These are phyloP conservation scores for Mercurialis annua DNA, from an alignment of 345 rosid genomes.

Conservation along the genomic window DNA sequence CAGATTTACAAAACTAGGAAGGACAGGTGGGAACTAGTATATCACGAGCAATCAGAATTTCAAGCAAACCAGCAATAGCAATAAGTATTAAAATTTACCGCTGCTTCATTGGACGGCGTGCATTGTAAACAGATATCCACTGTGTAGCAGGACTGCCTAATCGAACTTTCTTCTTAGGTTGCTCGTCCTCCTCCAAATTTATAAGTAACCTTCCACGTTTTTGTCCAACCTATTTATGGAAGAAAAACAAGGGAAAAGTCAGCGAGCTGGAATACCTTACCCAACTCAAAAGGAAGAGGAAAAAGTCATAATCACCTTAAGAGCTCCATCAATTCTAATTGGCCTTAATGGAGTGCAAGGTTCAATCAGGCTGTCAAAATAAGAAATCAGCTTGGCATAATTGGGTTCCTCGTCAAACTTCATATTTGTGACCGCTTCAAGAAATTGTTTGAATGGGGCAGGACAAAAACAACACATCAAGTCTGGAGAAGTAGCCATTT, in stretches of 20 bases:
- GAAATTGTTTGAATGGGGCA: constrained; percentile 30
- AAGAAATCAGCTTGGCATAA: constrained; percentile 30
- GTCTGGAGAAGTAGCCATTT: constrained; percentile 36
- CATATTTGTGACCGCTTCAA: constrained; percentile 32
- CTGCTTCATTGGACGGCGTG: constrained; percentile 35
- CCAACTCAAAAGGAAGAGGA: background rate
- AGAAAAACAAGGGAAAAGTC: background rate
- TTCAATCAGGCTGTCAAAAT: constrained; percentile 30
- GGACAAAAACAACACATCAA: constrained; percentile 34
- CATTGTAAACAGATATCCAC: constrained; percentile 35
- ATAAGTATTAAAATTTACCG: constrained; percentile 9
- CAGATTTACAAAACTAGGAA: background rate
- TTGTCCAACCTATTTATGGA: constrained; percentile 27
- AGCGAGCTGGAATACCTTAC: background rate
- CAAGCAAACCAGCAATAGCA: background rate
- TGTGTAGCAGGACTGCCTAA: constrained; percentile 37
- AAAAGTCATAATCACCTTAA: constrained; percentile 19
- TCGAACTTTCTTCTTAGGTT: constrained; percentile 32
- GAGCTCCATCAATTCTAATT: constrained; percentile 34
- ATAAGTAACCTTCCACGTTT: constrained; percentile 32
- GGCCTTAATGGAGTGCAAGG: constrained; percentile 29
- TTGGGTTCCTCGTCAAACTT: constrained; percentile 38
- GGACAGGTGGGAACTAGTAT: background rate
- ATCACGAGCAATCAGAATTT: background rate
- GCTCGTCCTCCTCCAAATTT: constrained; percentile 35